Conservation (phyloP, 1,284 basidiomycete genomes). For the Moesziomyces aphidis region DNA sequence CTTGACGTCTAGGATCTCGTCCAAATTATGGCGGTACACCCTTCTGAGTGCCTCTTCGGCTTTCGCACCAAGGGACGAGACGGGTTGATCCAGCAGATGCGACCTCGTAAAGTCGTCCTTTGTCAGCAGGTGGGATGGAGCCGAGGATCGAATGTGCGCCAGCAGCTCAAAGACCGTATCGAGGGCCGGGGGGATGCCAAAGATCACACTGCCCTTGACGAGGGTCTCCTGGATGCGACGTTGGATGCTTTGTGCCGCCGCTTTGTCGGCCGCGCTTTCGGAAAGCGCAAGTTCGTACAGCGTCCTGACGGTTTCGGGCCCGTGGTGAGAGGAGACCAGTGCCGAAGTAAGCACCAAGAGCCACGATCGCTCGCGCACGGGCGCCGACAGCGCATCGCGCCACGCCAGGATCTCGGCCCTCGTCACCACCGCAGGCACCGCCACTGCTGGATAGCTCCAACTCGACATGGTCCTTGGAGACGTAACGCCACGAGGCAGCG, state of each 20-base stretch:
- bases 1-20: slow-evolving; percentile 12
- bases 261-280: no score
- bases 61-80: slow-evolving; percentile 2
- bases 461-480: background rate
- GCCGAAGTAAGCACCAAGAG: slow-evolving; percentile 14
- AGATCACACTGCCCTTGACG: slow-evolving; percentile 27
- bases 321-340: slow-evolving; percentile 14
- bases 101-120: slow-evolving; percentile 3
- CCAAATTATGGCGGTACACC: slow-evolving; percentile 41
- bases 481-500: background rate
- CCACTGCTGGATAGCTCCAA: background rate
- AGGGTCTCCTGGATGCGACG: slow-evolving; percentile 21
- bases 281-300: slow-evolving; percentile 20
- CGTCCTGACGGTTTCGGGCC: slow-evolving; percentile 9
- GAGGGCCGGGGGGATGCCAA: slow-evolving; percentile 26
- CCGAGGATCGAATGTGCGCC: slow-evolving; percentile 1
- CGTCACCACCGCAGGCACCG: slow-evolving; percentile 2
- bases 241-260: slow-evolving; percentile 3
- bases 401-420: slow-evolving; percentile 9
- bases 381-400: slow-evolving; percentile 3
- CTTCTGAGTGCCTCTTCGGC: slow-evolving; percentile 6
- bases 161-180: slow-evolving; percentile 30
- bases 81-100: background rate
- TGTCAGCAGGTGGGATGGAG: background rate
- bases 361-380: slow-evolving; percentile 11